Evolutionary conservation across 1,139 yeast genomes (phyloP).

Genomic region (Suhomyces maxii): DNA sequence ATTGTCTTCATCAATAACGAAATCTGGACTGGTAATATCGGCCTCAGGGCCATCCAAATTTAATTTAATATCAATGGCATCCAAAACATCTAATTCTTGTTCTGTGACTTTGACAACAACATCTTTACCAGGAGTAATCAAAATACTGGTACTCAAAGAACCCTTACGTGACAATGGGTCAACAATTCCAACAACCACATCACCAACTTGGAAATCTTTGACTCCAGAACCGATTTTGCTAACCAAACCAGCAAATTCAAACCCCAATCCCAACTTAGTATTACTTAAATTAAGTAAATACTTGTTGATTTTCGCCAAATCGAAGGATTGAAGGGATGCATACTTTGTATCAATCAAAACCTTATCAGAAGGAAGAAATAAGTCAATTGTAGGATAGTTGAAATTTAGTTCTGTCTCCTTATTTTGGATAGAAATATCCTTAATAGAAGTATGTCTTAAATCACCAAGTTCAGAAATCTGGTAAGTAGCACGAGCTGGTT

Average conservation of each 20-base stretch:
- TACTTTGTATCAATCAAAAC: constrained; percentile 41
- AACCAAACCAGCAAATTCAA: constrained; percentile 42
- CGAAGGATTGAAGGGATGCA: constrained; percentile 40
- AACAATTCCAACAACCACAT: constrained; percentile 38
- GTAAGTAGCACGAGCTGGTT: constrained; percentile 2
- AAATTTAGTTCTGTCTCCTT: constrained; percentile 46
- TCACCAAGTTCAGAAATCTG: constrained; percentile 24
- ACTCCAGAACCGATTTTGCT: constrained; percentile 33
- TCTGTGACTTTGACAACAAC: constrained; percentile 31
- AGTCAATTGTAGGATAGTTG: constrained; percentile 39
- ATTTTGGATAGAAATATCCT: constrained; percentile 44
- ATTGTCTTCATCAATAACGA: constrained; percentile 9
- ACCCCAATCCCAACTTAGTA: constrained; percentile 43
- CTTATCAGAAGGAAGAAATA: constrained; percentile 34
- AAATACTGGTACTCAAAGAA: constrained; percentile 35
- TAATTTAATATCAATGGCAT: constrained; percentile 14
- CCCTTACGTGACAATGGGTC: constrained; percentile 40
- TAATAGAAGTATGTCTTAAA: constrained; percentile 36
- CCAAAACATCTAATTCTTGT: constrained; percentile 21
- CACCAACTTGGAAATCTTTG: constrained; percentile 31
- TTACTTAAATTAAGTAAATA: constrained; percentile 40
- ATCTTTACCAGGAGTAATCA: constrained; percentile 37
- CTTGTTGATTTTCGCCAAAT: constrained; percentile 38
- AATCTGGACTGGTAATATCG: neutral
- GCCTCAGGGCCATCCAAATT: neutral